phyloP scores from a whole-genome alignment of 2,329 filamentous ascomycete species.

The Arthrobotrys pseudoclavata region DNA sequence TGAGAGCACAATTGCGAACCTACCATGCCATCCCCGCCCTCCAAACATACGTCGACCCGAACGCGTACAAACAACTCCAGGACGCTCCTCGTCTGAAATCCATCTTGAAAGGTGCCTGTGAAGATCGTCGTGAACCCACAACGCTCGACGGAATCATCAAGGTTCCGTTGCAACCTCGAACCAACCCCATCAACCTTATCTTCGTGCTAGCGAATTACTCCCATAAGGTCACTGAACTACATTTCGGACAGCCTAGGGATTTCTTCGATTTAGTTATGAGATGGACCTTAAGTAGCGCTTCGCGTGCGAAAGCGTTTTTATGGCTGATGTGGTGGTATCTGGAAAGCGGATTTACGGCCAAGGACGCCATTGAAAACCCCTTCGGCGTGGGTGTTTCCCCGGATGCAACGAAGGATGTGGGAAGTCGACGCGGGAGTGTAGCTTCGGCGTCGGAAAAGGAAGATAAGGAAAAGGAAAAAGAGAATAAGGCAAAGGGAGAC shows the following conservation, averaged over 20 bases:
- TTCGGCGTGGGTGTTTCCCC: constrained; percentile 75
- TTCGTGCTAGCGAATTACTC: constrained; percentile 93
- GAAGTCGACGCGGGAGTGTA: constrained; percentile 69
- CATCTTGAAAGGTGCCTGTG: constrained; percentile 94
- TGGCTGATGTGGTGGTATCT: constrained; percentile 99
- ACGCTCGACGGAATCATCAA: constrained; percentile 73
- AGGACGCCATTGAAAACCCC: constrained; percentile 89
- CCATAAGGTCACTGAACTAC: constrained; percentile 89
- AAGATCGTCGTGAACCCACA: constrained; percentile 87
- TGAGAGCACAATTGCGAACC: constrained; percentile 96
- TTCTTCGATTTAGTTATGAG: constrained; percentile 98
- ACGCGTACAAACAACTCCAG: constrained; percentile 97
- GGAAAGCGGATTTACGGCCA: constrained; percentile 91
- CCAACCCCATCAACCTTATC: constrained; percentile 96
- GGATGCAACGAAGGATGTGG: constrained; percentile 13
- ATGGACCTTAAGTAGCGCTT: constrained; percentile 82
- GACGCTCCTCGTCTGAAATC: constrained; percentile 96
- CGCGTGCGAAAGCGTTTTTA: constrained; percentile 87
- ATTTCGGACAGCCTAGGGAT: constrained; percentile 86
- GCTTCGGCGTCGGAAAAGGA: constrained; percentile 77
- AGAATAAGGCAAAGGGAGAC: constrained; percentile 58
- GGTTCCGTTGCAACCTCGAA: constrained; percentile 84
- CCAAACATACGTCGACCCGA: constrained; percentile 93
- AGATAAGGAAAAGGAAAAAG: constrained; percentile 65
- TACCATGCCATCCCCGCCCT: constrained; percentile 98